A percentile compares a stretch with the other conserved stretches of the same genome.
Evolutionary conservation across 2,329 filamentous ascomycete genomes (phyloP).

Genomic region (Cladosporium sp.): DNA sequence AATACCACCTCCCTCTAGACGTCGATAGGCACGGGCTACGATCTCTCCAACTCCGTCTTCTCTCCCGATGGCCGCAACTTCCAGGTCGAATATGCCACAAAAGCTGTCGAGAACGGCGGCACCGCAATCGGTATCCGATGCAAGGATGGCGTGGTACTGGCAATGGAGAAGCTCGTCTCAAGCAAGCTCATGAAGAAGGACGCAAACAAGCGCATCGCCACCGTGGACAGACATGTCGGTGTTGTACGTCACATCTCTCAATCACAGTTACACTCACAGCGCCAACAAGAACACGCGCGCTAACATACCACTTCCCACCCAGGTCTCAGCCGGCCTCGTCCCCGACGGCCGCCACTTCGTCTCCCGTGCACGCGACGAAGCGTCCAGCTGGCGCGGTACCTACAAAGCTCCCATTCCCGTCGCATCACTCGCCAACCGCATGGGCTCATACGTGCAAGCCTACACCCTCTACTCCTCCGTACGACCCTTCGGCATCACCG

Average conservation of each 20-base stretch:
- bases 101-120: slow-evolving; percentile 97
- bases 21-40: slow-evolving; percentile 99
- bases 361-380: slow-evolving; percentile 90
- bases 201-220: slow-evolving; percentile 96
- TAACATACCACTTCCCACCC: slow-evolving; percentile 21
- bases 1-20: slow-evolving; percentile 61
- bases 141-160: slow-evolving; percentile 95
- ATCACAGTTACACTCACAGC: not conserved
- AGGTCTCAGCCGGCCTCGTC: slow-evolving; percentile 93
- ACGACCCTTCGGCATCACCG: slow-evolving; percentile 93
- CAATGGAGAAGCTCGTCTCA: slow-evolving; percentile 92
- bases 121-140: slow-evolving; percentile 95
- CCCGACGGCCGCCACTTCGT: slow-evolving; percentile 96
- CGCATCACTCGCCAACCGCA: slow-evolving; percentile 82
- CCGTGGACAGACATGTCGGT: slow-evolving; percentile 89
- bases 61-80: slow-evolving; percentile 99
- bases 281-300: not conserved
- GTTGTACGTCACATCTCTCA: slow-evolving; percentile 64
- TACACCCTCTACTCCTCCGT: slow-evolving; percentile 98
- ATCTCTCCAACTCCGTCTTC: slow-evolving; percentile 99
- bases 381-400: slow-evolving; percentile 82
- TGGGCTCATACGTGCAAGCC: slow-evolving; percentile 94
- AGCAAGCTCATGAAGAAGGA: slow-evolving; percentile 94
- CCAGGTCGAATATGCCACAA: slow-evolving; percentile 96
- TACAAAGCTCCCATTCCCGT: slow-evolving; percentile 95